Base-by-base conservation (phyloP, 2,329 filamentous ascomycete species). In the Capronia americana region DNA sequence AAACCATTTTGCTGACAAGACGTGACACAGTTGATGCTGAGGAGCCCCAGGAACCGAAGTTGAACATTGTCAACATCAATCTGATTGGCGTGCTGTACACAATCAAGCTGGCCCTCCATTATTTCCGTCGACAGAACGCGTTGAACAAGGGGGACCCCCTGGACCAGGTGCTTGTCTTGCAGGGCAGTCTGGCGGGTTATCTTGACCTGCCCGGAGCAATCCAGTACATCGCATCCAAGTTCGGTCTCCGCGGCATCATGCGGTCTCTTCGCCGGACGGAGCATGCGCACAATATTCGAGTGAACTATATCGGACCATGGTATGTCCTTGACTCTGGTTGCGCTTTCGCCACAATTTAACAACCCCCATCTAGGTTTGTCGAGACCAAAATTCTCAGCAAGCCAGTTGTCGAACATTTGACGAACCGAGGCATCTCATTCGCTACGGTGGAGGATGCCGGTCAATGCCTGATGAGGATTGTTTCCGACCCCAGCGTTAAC, bases 261-360 rank as follows among this genome's bases (percentile, higher is more conserved):
- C 76, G 76, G 64, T 71, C 74, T 11, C 63, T 80, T 74, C 48
- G 66, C 3, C 74, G 75, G 7, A 67, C 66, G 12, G 72, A 77
- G 41, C 72, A 57, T 50, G 76, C 79, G 66, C 79, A 84, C 61
- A 76, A 77, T 3, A 77, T 74, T 61, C 74, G 79, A 0, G 74
- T 80, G 2, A 79, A 78, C 57, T 67, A 77, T 28, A 77, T 79
- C 44, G 76, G 75, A 3, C 78, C 78, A 3, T 79, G 77, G 78
- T 79, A 66, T 69, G 77, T 10, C n/a, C n/a, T 38, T 7, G 4
- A 26, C 3, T 38, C 11, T 46, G 11, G 6, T 41, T 28, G 17
- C 12, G 32, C 28, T 23, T 53, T 24, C 24, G 24, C 23, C 17
- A n/a, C 34, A 6, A 26, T 38, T 38, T 61, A 7, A 62, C 38